Evolutionary conservation across 2,329 filamentous ascomycete genomes (phyloP), one percentile per base, ranked within the genome.

Genomic region (Ophiosphaerella narmari): DNA sequence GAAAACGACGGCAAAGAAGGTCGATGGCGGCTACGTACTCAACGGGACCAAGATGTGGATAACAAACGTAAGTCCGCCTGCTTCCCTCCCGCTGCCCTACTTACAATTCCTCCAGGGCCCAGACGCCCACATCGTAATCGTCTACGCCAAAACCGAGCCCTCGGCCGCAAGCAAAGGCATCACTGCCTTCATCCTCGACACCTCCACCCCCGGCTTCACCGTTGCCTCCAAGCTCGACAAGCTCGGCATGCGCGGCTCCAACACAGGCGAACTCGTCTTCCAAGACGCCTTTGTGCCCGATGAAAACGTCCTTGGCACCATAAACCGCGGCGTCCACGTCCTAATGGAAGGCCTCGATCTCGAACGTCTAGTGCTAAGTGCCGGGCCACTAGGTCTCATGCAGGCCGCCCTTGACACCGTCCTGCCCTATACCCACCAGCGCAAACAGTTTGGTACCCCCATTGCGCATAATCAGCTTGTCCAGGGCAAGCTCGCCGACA

Each of bases 1-100:
- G 93, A 90, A 92, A 72, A 95, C 87, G 38, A 87, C 84, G 3
- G 93, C 92, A 0, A 88, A 85, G 70, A 80, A 84, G 57, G 89
- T 90, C 9, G 89, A 94, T 64, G 92, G 91, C 32, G 93, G 93
- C 24, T 97, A 89, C 73, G 55, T 92, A 16, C 78, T 99, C 47
- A 91, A 92, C 67, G 93, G 92, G 29, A 90, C 87, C 53, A 97
- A 99, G 81, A 97, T 97, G 93, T 99, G 93, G 93, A 99, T 99
- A 71, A 99, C 93, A 55, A 99, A 99, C 75, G 90, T 82, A 60
- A 37, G 74, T 63, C 14, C n/a, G 8, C n/a, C 16, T 21, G 18
- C 18, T 21, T 21, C 18, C 18, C 18, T 21, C 18, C 18, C 18
- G 4, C 13, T 4, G 26, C 3, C 11, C 12, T 5, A 26, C 14